Evolutionary conservation across 2,329 filamentous ascomycete species (phyloP), one percentile per base, ranked within the genome.

Genomic region (Colletotrichum noveboracense): DNA sequence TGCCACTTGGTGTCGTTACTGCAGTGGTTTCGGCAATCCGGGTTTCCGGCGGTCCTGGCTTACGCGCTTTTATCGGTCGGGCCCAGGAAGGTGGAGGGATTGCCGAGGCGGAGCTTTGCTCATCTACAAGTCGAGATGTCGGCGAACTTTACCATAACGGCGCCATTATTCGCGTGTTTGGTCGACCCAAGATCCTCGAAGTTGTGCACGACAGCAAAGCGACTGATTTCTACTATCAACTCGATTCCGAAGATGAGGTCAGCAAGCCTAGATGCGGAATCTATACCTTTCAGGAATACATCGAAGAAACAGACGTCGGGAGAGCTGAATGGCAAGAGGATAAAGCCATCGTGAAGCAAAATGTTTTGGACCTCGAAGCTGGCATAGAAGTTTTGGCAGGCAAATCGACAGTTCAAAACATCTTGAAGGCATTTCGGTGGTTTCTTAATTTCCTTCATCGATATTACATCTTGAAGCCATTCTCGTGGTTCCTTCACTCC

Each of bases 61-160:
- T 86, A 2, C 79, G 81, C n/a, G 84, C 86, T 5, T 82, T 87
- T 36, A 80, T 88, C 16, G 86, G 86, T 2, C 75, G 85, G 43
- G 80, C 84, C 0, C 82, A 84, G 68, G 86, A 87, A 74, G 81
- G 80, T 5, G 67, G 74, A 0, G 83, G 80, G 0, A 77, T 67
- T 3, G 82, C 78, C 2, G 86, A 88, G 72, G 79, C 82, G 0
- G 86, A 88, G 66, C 72, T 88, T 0, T 85, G 84, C 76, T 82
- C 85, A 0, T 87, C 85, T 0, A 87, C 85, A 0, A 83, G 81
- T 32, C 78, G 77, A 1, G 82, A 86, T 34, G 84, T 86, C 5
- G 86, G 85, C 67, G 85, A 87, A 66, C 76, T 87, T 3, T 86
- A 78, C 75, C 80, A 83, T 66, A 18, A 56, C 21, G 66, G 66